Percentiles rank a stretch among this genome's conserved stretches.
phyloP scores from a whole-genome alignment of 768 basidiomycete genomes.

The Tylopilus sp. region DNA sequence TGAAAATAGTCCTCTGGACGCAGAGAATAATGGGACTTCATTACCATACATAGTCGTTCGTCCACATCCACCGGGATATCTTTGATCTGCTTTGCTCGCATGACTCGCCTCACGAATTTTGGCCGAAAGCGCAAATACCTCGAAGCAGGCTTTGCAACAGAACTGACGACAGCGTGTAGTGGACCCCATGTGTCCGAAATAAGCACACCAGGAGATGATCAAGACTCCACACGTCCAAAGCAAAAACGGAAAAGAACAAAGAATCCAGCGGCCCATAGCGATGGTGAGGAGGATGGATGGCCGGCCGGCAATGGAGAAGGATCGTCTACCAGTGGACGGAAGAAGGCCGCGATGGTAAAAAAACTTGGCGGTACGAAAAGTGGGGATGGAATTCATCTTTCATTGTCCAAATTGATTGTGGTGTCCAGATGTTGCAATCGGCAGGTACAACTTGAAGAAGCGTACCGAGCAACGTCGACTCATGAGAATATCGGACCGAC shows the following conservation, averaged over 20 bases:
- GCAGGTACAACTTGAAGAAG: conserved; percentile 21
- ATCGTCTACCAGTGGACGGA: conserved; percentile 10
- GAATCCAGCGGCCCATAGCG: conserved; percentile 32
- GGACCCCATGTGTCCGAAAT: background rate
- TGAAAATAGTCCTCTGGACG: no score
- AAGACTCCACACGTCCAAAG: conserved; percentile 35
- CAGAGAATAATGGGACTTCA: background rate
- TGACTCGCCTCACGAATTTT: conserved; percentile 76
- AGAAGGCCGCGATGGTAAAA: conserved; percentile 30
- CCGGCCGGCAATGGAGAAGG: conserved; percentile 15
- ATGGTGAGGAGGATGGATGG: conserved; percentile 17
- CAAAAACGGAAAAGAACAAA: conserved; percentile 60
- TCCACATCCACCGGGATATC: no score
- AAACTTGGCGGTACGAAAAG: conserved; percentile 29
- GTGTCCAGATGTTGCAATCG: conserved; percentile 25
- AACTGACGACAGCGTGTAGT: conserved; percentile 2
- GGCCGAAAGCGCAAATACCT: conserved; percentile 72
- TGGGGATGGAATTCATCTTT: conserved; percentile 3
- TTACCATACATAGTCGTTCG: background rate
- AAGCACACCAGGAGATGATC: background rate
- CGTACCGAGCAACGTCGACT: conserved; percentile 60
- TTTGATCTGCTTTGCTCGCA: no score
- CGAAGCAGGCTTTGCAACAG: conserved; percentile 50
- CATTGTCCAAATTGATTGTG: conserved; percentile 8
- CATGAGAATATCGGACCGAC: conserved; percentile 57